Percentiles rank a stretch among this genome's conserved stretches.
Evolutionary conservation across 345 rosid species (phyloP).

Genomic region (Durio zibethinus): DNA sequence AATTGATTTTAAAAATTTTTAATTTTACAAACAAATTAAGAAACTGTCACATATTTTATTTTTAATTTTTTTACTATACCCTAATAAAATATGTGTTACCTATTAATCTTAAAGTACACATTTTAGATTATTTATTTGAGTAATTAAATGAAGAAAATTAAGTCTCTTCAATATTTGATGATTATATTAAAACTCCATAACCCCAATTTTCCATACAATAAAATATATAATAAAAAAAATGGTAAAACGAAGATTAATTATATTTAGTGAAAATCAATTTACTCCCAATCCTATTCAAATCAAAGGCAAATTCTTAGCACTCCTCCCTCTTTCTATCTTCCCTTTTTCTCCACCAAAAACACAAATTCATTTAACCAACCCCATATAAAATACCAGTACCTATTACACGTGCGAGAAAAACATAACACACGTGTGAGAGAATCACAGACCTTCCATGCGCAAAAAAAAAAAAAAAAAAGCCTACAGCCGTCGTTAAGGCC

Average conservation of each 20-base stretch:
- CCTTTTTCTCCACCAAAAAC: background rate
- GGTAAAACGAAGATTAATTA: background rate
- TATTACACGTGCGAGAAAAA: conserved; percentile 48
- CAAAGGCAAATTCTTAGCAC: conserved; percentile 18
- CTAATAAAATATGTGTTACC: too few relatives aligned
- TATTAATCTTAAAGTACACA: too few relatives aligned
- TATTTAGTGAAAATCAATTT: conserved; percentile 27
- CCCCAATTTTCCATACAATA: background rate
- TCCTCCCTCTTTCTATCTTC: background rate
- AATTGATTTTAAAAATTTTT: too few relatives aligned
- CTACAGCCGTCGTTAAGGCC: conserved; percentile 39
- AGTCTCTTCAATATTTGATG: background rate
- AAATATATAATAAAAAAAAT: conserved; percentile 26
- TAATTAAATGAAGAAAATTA: background rate
- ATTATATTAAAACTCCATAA: background rate
- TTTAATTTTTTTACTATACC: too few relatives aligned
- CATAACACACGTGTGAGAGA: conserved; percentile 38
- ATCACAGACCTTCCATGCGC: conserved; percentile 3
- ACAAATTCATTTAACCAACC: background rate
- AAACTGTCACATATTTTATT: too few relatives aligned
- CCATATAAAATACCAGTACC: conserved; percentile 27
- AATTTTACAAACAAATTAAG: too few relatives aligned
- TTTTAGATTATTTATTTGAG: background rate
- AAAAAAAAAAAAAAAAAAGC: background rate
- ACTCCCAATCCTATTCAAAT: conserved; percentile 27